Conservation (phyloP, 495 filamentous ascomycete species). For the Talaromyces liani region DNA sequence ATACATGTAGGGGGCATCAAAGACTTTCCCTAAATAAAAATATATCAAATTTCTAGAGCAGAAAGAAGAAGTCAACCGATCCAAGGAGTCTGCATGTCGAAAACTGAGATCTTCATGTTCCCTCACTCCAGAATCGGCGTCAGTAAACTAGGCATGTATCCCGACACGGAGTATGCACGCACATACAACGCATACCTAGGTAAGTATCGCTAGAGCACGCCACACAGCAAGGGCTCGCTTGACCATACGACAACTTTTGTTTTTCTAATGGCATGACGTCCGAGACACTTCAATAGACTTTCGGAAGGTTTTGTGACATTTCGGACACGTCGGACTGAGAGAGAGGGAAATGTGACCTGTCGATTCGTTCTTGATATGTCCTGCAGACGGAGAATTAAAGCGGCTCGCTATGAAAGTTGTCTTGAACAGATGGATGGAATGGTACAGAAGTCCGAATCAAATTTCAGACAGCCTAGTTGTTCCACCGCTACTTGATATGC, state of each 20-base stretch:
- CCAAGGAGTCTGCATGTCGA: not conserved
- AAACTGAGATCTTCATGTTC: not conserved
- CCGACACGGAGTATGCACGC: not conserved
- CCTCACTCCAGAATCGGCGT: not conserved
- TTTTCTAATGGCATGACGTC: conserved; percentile 1
- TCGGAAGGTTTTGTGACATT: not conserved
- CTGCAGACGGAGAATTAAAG: not conserved
- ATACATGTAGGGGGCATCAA: too few relatives aligned
- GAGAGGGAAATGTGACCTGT: not conserved
- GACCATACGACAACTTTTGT: not conserved
- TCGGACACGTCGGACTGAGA: not conserved
- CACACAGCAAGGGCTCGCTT: not conserved
- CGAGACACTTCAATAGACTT: not conserved
- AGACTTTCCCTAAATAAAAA: too few relatives aligned
- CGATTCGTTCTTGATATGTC: not conserved
- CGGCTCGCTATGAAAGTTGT: not conserved
- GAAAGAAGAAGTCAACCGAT: too few relatives aligned
- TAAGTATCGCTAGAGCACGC: not conserved
- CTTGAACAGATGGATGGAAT: too few relatives aligned
- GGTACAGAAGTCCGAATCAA: too few relatives aligned
- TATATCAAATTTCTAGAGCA: too few relatives aligned
- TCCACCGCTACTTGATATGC: too few relatives aligned
- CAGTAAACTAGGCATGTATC: not conserved
- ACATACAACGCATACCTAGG: not conserved
- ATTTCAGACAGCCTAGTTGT: too few relatives aligned